Percentiles rank a stretch among this genome's conserved stretches.
Evolutionary conservation across 345 rosid species (phyloP).

Genomic region (Eucalyptus pumila): DNA sequence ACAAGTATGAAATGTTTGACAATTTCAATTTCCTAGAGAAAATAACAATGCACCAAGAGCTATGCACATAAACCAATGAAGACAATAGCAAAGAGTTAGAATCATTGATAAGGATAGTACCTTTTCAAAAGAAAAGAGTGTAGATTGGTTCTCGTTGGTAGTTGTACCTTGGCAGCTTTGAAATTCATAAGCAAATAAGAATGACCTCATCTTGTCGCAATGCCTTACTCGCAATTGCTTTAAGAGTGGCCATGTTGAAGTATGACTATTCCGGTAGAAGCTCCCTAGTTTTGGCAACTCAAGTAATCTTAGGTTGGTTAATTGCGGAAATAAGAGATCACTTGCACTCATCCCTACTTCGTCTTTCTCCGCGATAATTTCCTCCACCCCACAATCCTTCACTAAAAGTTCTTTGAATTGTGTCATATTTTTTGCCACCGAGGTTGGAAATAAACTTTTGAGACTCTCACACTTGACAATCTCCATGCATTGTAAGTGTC

Average conservation of each 20-base stretch:
- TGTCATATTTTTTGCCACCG: neutral
- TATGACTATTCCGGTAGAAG: no score
- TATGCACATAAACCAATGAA: neutral
- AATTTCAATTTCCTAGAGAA: no score
- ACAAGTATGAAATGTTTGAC: neutral
- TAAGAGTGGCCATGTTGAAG: neutral
- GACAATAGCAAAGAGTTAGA: neutral
- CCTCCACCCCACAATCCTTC: neutral
- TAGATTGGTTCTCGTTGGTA: neutral
- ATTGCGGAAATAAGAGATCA: no score
- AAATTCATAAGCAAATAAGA: neutral
- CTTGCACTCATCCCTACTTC: neutral
- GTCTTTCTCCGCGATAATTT: neutral
- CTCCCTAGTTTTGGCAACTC: neutral
- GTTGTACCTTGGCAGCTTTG: neutral
- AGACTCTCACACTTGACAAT: neutral
- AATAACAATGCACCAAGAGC: neutral
- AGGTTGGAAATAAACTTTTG: neutral
- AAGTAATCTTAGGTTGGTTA: no score
- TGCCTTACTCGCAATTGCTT: neutral
- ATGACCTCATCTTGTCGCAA: neutral
- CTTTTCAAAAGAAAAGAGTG: neutral
- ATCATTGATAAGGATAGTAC: no score
- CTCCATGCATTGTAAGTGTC: accelerated
- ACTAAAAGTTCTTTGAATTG: accelerated